These are phyloP conservation scores for Triticum monococcum DNA, from an alignment of 176 grass and related monocot genomes.

Conservation along the genomic window DNA sequence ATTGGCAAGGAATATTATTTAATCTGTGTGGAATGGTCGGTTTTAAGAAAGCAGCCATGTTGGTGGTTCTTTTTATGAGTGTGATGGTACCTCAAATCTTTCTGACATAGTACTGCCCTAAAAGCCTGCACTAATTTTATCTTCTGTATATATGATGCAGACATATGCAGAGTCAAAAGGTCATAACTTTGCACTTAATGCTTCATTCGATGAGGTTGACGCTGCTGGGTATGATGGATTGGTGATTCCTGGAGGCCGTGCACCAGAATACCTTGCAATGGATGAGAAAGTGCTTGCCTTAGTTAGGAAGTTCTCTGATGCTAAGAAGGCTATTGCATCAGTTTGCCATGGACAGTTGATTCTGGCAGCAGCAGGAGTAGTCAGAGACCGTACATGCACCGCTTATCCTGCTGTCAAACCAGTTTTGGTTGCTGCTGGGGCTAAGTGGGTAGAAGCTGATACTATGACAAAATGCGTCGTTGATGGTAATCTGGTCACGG, in stretches of 20 bases:
- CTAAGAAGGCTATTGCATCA: slow-evolving; percentile 73
- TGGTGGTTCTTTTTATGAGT: background rate
- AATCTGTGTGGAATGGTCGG: background rate
- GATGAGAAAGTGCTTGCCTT: slow-evolving; percentile 59
- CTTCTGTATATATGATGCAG: slow-evolving; percentile 34
- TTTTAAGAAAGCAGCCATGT: background rate
- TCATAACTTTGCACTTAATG: slow-evolving; percentile 87
- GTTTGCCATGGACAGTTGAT: slow-evolving; percentile 92
- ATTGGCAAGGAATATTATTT: background rate
- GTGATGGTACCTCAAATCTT: background rate
- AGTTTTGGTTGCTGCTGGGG: slow-evolving; percentile 75
- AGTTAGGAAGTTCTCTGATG: slow-evolving; percentile 53
- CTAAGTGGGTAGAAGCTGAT: slow-evolving; percentile 84
- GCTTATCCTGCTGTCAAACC: slow-evolving; percentile 70
- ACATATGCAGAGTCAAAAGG: slow-evolving; percentile 84
- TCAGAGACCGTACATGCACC: slow-evolving; percentile 61
- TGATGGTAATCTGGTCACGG: slow-evolving; percentile 75
- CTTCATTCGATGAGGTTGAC: slow-evolving; percentile 58
- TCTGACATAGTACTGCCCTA: background rate
- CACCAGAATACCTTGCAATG: slow-evolving; percentile 87
- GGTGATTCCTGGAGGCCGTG: slow-evolving; percentile 86
- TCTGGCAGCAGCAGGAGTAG: slow-evolving; percentile 70
- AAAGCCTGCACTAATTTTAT: slow-evolving; percentile 1
- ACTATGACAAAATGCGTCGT: slow-evolving; percentile 52
- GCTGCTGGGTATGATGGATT: slow-evolving; percentile 61